Conservation (phyloP, 1,139 yeast genomes). For the Hemisphaericaspora xylofermentans region DNA sequence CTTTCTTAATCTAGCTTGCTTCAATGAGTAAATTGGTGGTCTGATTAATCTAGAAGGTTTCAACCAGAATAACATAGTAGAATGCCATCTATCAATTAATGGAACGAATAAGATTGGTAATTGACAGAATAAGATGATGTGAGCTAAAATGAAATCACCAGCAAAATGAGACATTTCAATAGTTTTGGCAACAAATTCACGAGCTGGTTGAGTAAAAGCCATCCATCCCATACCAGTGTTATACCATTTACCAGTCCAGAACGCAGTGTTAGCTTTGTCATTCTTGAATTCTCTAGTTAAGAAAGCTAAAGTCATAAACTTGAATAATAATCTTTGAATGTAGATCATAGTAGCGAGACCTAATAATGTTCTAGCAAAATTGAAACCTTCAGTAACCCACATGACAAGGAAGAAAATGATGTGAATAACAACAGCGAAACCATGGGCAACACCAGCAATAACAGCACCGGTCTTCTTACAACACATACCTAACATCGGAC, state of each 20-base stretch:
- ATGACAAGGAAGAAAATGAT: constrained; percentile 84
- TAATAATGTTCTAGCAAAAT: constrained; percentile 79
- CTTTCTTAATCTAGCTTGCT: constrained; percentile 96
- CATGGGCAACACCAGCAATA: constrained; percentile 96
- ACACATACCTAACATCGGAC: constrained; percentile 91
- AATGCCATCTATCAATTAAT: constrained; percentile 94
- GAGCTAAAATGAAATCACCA: constrained; percentile 94
- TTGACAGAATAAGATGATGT: constrained; percentile 81
- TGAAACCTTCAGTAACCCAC: constrained; percentile 97
- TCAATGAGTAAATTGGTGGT: constrained; percentile 96
- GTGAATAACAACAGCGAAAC: constrained; percentile 85
- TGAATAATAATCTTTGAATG: constrained; percentile 85
- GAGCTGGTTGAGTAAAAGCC: constrained; percentile 94
- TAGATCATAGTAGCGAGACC: constrained; percentile 86
- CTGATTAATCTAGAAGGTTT: constrained; percentile 97
- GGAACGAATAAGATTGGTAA: constrained; percentile 86
- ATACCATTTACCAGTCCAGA: constrained; percentile 99
- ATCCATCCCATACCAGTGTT: constrained; percentile 92
- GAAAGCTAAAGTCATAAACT: constrained; percentile 72
- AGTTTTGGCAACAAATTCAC: constrained; percentile 93
- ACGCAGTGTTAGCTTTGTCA: constrained; percentile 94
- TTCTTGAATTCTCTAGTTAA: constrained; percentile 97
- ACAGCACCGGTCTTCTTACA: constrained; percentile 98
- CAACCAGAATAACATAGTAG: constrained; percentile 98
- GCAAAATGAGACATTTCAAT: constrained; percentile 95